Conservation (phyloP, 768 basidiomycete genomes). For the Fistulinella prunicolor region DNA sequence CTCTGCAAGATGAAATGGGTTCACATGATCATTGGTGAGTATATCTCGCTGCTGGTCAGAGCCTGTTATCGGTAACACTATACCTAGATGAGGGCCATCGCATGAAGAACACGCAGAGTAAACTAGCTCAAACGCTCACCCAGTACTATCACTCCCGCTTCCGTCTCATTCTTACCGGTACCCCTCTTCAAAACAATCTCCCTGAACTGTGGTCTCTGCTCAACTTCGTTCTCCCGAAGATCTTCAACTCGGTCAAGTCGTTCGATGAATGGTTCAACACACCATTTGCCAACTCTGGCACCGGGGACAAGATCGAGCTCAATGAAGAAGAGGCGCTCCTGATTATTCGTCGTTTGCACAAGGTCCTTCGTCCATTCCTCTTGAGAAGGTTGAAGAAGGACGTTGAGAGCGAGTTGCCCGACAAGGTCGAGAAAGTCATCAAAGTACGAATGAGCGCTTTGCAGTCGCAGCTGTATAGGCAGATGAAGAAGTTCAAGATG, state of each 20-base stretch:
- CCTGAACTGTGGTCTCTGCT: slow-evolving; percentile 94
- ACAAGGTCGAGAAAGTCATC: slow-evolving; percentile 98
- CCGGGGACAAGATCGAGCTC: slow-evolving; percentile 95
- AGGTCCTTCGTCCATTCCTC: slow-evolving; percentile 93
- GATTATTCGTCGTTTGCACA: slow-evolving; percentile 94
- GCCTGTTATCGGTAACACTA: slow-evolving; percentile 2
- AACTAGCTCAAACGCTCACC: slow-evolving; percentile 85
- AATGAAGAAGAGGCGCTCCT: slow-evolving; percentile 99
- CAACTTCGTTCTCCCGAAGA: slow-evolving; percentile 91
- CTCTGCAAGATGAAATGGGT: slow-evolving; percentile 92
- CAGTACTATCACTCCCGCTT: slow-evolving; percentile 91
- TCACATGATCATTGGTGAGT: slow-evolving; percentile 92
- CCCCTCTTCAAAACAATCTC: slow-evolving; percentile 94
- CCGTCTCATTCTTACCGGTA: slow-evolving; percentile 93
- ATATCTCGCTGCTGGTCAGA: background rate
- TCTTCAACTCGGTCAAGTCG: slow-evolving; percentile 98
- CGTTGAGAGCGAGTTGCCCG: slow-evolving; percentile 91
- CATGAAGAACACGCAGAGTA: slow-evolving; percentile 95
- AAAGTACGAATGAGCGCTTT: slow-evolving; percentile 93
- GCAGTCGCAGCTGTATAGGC: slow-evolving; percentile 91
- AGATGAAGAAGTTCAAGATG: slow-evolving; percentile 99
- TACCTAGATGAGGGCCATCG: slow-evolving; percentile 87
- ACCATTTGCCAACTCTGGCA: slow-evolving; percentile 97
- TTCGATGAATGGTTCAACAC: slow-evolving; percentile 99
- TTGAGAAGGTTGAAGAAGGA: slow-evolving; percentile 93